Base-by-base conservation (phyloP, 1,284 basidiomycete species). In the Ganoderma sinense region DNA sequence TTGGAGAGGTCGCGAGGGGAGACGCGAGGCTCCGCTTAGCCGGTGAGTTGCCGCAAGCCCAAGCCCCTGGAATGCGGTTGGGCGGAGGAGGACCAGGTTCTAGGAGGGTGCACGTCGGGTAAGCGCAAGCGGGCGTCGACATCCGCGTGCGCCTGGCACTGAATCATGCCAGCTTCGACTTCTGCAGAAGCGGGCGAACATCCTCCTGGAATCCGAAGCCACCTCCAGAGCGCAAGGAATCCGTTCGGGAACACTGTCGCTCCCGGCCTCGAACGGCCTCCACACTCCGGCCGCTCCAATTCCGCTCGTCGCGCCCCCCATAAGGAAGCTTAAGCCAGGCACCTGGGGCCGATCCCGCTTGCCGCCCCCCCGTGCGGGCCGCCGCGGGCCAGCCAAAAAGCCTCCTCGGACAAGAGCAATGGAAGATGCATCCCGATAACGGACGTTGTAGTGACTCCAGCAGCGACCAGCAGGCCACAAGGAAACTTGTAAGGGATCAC, bases 21-120 rank as follows among this genome's bases (percentile, higher is more conserved):
- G 48, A 51, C 48, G 48, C 48, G 48, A 51, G 48, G 48, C n/a
- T 51, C 48, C 48, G 20, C 48, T 51, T 51, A 23, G 48, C 48
- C 48, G 48, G 48, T 51, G 48, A 51, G 48, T 51, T 51, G 48
- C 48, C 48, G 48, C 48, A 51, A n/a, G 48, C 6, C 8, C 36
- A 39, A 39, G 36, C 36, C 48, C 48, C 48, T 51, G 48, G 48
- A 51, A 51, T 51, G 48, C 48, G 10, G 48, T 51, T 51, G 48
- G n/a, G 23, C 20, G 1, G 8, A 48, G 20, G 45, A 23, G n/a
- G n/a, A n/a, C n/a, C n/a, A n/a, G n/a, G n/a, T n/a, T n/a, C n/a
- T n/a, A n/a, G 45, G 45, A 39, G 36, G 36, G 36, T 11, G 23
- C 48, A n/a, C n/a, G 48, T 23, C 18, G 48, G 20, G 48, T 51